Conservation (phyloP, 2,329 filamentous ascomycete species). For the Lasiodiplodia theobromae region DNA sequence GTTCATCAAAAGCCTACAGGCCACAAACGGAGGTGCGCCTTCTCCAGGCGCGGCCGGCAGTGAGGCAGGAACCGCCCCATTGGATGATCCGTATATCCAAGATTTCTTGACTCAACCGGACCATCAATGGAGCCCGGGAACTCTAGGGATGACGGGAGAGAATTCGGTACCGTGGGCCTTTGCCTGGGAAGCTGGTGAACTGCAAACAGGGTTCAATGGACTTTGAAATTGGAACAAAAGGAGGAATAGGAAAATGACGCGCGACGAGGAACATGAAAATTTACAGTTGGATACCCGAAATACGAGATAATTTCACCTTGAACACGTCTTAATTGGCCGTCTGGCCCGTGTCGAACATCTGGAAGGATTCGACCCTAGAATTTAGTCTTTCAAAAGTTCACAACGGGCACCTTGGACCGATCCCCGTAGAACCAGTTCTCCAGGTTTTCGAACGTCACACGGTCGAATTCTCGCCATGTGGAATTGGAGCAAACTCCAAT, state of each 20-base stretch:
- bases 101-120: constrained; percentile 29
- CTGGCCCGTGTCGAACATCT: not conserved
- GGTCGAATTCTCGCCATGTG: constrained; percentile 10
- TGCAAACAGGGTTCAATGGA: constrained; percentile 16
- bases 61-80: constrained; percentile 17
- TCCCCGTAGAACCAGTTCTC: constrained; percentile 20
- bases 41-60: constrained; percentile 11
- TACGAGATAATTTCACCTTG: constrained; percentile 2
- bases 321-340: not conserved
- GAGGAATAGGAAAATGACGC: constrained; percentile 1
- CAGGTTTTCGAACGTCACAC: not conserved
- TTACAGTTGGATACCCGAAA: constrained; percentile 17
- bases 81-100: constrained; percentile 30
- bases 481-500: constrained; percentile 50
- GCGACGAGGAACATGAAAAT: not conserved
- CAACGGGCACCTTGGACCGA: constrained; percentile 12
- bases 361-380: not conserved
- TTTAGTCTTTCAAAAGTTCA: not conserved
- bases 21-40: not conserved
- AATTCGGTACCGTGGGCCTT: constrained; percentile 26
- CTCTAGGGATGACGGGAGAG: constrained; percentile 26
- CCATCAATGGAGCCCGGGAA: constrained; percentile 27
- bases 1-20: constrained; percentile 21
- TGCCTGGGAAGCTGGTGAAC: constrained; percentile 26
- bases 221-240: not conserved